Evolutionary conservation across 768 basidiomycete genomes (phyloP), one percentile per base, ranked within the genome.

Genomic region (Pleurotus djamor): DNA sequence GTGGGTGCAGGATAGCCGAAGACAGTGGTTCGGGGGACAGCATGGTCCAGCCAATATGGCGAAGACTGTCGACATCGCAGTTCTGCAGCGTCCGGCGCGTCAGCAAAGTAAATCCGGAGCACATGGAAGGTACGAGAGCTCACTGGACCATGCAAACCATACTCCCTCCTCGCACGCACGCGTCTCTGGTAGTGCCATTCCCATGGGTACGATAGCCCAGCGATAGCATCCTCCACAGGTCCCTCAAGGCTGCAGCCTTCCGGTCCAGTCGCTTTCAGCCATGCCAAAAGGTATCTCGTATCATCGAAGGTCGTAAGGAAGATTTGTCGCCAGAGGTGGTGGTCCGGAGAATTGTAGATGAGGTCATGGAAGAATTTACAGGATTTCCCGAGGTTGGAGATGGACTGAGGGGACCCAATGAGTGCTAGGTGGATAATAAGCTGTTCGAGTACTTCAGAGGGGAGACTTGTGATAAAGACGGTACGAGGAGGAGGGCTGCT

Each of bases 231-330:
- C 28, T 62, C 58, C 10, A 48, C 14, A n/a, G 17, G 16, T 1
- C 28, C 52, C 10, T 17, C 12, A 2, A 57, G 51, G 45, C 51
- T 8, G n/a, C 58, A 44, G 12, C 60, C 61, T 28, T 38, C 21
- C 6, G 61, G 54, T 7, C 55, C 58, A 38, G 50, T 51, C 12
- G 16, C 16, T 44, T 16, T 38, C 14, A 59, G 33, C 35, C 50
- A 45, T 5, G 59, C 37, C 35, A 51, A 17, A 2, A 71, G 61
- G 9, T 67, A 64, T 35, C 80, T 69, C 0, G 83, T 83, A 58
- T 84, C 81, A 58, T 84, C 83, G 66, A 82, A 84, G 1, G 69
- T 71, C 1, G 73, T 66, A 21, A 84, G 73, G 64, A 79, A 84
- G 35, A 83, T 69, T 38, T 75, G 72, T 28, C 79, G 68, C 83